phyloP scores from a whole-genome alignment of 169 alveolate genomes.

The Condylostoma magnum region DNA sequence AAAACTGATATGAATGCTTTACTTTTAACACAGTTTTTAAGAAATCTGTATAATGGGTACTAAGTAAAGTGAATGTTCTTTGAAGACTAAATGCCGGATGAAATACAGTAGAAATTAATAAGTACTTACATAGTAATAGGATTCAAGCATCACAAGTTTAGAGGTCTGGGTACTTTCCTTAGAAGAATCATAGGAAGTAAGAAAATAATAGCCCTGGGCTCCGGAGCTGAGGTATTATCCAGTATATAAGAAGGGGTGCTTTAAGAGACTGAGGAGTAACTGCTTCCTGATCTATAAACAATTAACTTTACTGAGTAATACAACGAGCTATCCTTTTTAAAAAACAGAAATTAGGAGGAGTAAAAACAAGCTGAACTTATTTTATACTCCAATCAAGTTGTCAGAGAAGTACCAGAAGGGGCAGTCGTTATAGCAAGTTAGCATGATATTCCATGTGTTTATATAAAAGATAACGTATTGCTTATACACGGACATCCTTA shows the following conservation, averaged over 20 bases:
- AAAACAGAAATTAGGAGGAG: neutral
- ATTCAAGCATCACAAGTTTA: neutral
- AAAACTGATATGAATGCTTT: neutral
- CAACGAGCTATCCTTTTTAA: neutral
- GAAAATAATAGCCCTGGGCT: conserved; percentile 12
- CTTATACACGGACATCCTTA: conserved; percentile 23
- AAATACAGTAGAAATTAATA: neutral
- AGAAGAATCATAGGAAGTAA: neutral
- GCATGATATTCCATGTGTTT: neutral
- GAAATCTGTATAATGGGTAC: neutral
- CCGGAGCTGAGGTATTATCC: conserved; percentile 7
- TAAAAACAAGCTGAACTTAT: neutral
- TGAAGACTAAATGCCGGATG: conserved; percentile 15
- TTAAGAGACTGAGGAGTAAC: neutral
- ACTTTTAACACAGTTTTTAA: neutral
- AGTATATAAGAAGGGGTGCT: neutral
- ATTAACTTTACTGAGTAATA: neutral
- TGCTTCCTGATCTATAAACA: neutral
- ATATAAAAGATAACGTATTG: neutral
- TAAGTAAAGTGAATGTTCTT: conserved; percentile 13
- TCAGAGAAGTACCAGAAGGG: neutral
- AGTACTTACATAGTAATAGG: neutral
- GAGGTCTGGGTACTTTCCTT: neutral
- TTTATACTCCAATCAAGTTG: neutral
- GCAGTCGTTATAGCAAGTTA: neutral